Base-by-base conservation (phyloP, 1,284 basidiomycete genomes). In the Golubevia pallescens region DNA sequence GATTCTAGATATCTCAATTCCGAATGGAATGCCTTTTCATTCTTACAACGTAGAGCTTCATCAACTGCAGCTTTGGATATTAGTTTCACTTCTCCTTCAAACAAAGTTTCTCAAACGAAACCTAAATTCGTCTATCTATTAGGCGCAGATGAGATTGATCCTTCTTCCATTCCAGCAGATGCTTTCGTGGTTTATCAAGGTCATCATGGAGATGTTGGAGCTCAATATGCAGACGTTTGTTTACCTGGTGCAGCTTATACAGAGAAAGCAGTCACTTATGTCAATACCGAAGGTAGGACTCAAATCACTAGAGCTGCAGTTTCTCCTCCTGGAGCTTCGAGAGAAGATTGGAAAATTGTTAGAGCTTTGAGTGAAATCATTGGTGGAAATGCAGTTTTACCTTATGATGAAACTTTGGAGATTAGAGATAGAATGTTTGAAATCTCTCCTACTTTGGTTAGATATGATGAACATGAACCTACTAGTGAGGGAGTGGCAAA, bases 81-180 rank as follows among this genome's bases (percentile, higher is more conserved):
- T n/a, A 7, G 55, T 14, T 57, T 57, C 55, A 48, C 42, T 13
- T 48, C 42, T 48, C 42, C 42, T 48, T 48, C 42, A 48, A 10
- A 48, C 10, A 48, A 48, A 48, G 55, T 57, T 16, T 57, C 55
- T 14, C 14, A 23, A 19, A 57, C 55, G 13, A 57, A 24, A n/a
- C 58, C 58, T 23, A 57, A 57, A n/a, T 57, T 57, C 55, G 55
- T 57, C 55, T 57, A 57, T n/a, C 55, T 57, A 13, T 34, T 57
- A 8, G 32, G 32, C 10, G 55, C 55, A 34, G 55, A 57, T 34
- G 55, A 57, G 13, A 24, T 57, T 19, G 23, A 24, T 24, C 55
- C 55, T 34, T 24, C 23, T 16, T 24, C 32, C 55, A 57, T 57
- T 34, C 55, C 55, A 34, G 23, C 23, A 13, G 55, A 57, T 19